Evolutionary conservation across 495 filamentous ascomycete species (phyloP).

Genomic region (Hapsidospora chrysogenum): DNA sequence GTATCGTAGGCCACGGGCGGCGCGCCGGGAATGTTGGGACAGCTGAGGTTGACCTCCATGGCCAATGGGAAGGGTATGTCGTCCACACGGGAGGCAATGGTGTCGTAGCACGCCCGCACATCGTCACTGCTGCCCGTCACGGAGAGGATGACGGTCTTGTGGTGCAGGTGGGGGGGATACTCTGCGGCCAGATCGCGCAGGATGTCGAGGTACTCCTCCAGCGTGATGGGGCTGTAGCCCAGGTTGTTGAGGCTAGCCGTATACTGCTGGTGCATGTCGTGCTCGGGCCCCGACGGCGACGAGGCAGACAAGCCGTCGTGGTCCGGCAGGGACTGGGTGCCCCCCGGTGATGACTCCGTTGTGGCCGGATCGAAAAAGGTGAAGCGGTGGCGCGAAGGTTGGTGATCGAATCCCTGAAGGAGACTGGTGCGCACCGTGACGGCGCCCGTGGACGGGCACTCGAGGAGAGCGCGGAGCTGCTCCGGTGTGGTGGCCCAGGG

Average conservation of each 20-base stretch:
- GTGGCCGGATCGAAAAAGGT: slow-evolving; percentile 44
- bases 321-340: neutral
- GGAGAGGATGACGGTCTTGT: slow-evolving; percentile 36
- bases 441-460: slow-evolving; percentile 43
- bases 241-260: slow-evolving; percentile 52
- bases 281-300: no score
- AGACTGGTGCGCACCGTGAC: slow-evolving; percentile 53
- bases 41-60: slow-evolving; percentile 58
- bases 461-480: slow-evolving; percentile 38
- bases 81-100: slow-evolving; percentile 7
- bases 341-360: neutral
- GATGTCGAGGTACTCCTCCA: slow-evolving; percentile 47
- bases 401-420: slow-evolving; percentile 39
- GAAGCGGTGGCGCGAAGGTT: slow-evolving; percentile 43
- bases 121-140: slow-evolving; percentile 43
- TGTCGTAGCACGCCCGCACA: slow-evolving; percentile 25
- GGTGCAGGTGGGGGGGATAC: neutral
- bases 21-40: slow-evolving; percentile 49
- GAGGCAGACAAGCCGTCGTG: neutral
- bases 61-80: slow-evolving; percentile 20
- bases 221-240: slow-evolving; percentile 50
- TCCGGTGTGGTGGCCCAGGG: slow-evolving; percentile 49
- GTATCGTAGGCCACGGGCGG: slow-evolving; percentile 51
- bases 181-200: slow-evolving; percentile 6
- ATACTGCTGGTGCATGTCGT: neutral